Conservation (phyloP, 495 filamentous ascomycete species). For the Lindgomyces ingoldianus region DNA sequence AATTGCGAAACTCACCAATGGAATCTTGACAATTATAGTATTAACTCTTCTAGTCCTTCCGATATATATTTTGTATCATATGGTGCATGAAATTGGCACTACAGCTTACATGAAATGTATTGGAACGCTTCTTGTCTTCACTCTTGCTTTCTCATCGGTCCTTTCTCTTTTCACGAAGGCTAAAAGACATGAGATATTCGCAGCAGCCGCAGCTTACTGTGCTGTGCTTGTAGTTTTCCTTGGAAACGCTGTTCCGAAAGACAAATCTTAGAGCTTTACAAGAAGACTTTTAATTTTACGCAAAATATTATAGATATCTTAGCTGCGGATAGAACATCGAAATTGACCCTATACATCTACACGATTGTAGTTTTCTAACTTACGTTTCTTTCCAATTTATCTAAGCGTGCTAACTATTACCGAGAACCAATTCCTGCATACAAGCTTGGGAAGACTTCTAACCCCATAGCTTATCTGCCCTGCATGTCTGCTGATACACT, state of each 20-base stretch:
- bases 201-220: conserved; percentile 47
- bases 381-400: too few relatives aligned
- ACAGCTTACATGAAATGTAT: conserved; percentile 20
- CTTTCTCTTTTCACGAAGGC: conserved; percentile 47
- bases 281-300: too few relatives aligned
- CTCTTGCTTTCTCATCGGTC: conserved; percentile 42
- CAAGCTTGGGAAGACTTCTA: too few relatives aligned
- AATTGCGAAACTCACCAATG: conserved; percentile 38
- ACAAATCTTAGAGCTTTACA: too few relatives aligned
- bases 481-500: too few relatives aligned
- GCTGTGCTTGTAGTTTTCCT: conserved; percentile 41
- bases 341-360: too few relatives aligned
- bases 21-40: conserved; percentile 39
- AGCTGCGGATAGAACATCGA: too few relatives aligned
- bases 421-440: too few relatives aligned
- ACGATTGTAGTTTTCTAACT: too few relatives aligned
- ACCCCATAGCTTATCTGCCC: too few relatives aligned
- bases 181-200: conserved; percentile 48
- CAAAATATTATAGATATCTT: too few relatives aligned
- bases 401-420: too few relatives aligned
- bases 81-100: conserved; percentile 12
- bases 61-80: conserved; percentile 32
- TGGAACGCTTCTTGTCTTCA: conserved; percentile 33
- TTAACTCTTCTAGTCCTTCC: conserved; percentile 46
- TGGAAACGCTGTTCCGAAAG: conserved; percentile 18